phyloP scores from a whole-genome alignment of 2,329 filamentous ascomycete genomes.

The Trichoderma oligosporum region DNA sequence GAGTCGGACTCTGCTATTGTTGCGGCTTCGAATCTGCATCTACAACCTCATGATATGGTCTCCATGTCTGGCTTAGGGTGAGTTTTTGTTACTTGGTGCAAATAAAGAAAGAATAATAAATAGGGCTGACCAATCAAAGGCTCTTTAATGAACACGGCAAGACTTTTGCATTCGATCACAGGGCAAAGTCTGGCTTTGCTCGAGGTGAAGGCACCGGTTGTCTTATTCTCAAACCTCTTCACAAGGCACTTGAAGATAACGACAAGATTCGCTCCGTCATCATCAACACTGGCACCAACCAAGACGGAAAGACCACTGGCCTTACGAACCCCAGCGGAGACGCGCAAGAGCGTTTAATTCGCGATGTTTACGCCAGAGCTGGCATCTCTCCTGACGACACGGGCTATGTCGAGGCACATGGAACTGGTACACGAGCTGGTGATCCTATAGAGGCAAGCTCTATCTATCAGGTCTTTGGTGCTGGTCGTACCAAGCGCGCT shows the following conservation, averaged over 20 bases:
- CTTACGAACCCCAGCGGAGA: slow-evolving; percentile 53
- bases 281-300: slow-evolving; percentile 47
- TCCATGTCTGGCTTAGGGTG: slow-evolving; percentile 33
- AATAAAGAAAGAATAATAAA: not conserved
- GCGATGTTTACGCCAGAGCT: slow-evolving; percentile 33
- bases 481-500: slow-evolving; percentile 37
- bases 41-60: slow-evolving; percentile 39
- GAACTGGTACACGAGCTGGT: slow-evolving; percentile 53
- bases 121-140: slow-evolving; percentile 7
- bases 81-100: not conserved
- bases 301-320: slow-evolving; percentile 48
- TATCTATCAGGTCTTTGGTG: slow-evolving; percentile 42
- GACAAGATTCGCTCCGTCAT: slow-evolving; percentile 54
- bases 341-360: slow-evolving; percentile 44
- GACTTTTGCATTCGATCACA: slow-evolving; percentile 41
- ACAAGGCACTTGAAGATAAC: slow-evolving; percentile 51
- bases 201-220: slow-evolving; percentile 57
- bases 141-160: slow-evolving; percentile 48
- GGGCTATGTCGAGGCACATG: slow-evolving; percentile 48
- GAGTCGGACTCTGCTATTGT: slow-evolving; percentile 47
- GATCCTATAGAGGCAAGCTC: slow-evolving; percentile 54
- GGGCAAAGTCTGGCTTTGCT: slow-evolving; percentile 48
- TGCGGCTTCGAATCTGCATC: slow-evolving; percentile 46
- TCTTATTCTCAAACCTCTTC: slow-evolving; percentile 54
- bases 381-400: slow-evolving; percentile 31